Base-by-base conservation (phyloP, 352 stramenopile genomes). In the Phytopythium helicoides region DNA sequence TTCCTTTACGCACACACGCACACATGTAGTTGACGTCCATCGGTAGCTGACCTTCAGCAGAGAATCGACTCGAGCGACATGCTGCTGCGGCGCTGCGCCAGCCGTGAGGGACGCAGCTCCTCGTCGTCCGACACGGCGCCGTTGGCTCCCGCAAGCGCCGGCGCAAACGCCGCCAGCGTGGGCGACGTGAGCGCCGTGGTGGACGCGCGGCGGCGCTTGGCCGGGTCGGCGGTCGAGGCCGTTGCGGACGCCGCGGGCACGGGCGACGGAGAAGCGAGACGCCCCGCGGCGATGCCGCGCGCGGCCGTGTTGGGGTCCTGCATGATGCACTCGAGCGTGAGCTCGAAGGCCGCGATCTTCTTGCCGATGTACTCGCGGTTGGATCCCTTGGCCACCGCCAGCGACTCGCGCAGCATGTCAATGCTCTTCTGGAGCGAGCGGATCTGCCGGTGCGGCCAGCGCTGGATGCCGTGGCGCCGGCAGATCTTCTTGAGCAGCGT, bases 401-500 rank as follows among this genome's bases (percentile, higher is more conserved):
- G 71, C 36, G 80, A 88, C 63, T 88, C 80, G 15, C 75, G 72
- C 42, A 92, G 55, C 78, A 89, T 86, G 45, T 89, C 78, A 41
- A 93, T 91, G 56, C 80, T 91, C 64, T 93, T 93, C 54, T 90
- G 76, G 38, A 93, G 52, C 38, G 69, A 86, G 28, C 81, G 79
- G 64, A 94, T 92, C 64, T 94, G 83, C 19, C 81, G 81, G 54
- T 92, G 81, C 12, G 83, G 83, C 83, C 83, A 94, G 31, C 83
- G 76, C 52, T 90, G 81, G 59, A 94, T 94, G 38, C 81, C 81
- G 44, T 92, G 73, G 28, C 81, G 81, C 2, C 83, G 73, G 47
- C 83, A 94, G 52, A 90, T 90, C 62, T 91, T 92, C 67, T 93
- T 93, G 53, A 93, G 65, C 25, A 92, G 56, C 28, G 83, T 93